Evolutionary conservation across 345 rosid genomes (phyloP), one percentile per base, ranked within the genome.

Genomic region (Atalantia buxifolia): DNA sequence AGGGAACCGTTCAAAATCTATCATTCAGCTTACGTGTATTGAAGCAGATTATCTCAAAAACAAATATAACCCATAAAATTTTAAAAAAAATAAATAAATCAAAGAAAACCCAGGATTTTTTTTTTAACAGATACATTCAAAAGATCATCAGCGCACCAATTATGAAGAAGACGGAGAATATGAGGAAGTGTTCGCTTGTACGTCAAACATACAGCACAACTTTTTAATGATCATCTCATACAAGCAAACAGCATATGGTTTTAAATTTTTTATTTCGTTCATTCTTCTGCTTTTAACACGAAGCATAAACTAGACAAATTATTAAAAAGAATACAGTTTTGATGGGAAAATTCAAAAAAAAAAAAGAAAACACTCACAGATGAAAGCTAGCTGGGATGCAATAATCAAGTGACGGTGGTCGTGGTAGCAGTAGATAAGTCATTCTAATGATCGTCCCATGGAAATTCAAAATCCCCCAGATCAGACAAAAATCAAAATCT

Each of bases 401-500:
- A 56, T 77, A 82, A 79, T 72, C 79, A 27, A 78, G 76, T 50
- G 27, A 22, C 25, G 22, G 66, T 50, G 78, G 76, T 57, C 24
- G 50, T 25, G 19, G 55, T 50, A 19, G 74, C 0, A 53, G 57
- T 40, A 61, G 74, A 78, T 24, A 76, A 77, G 24, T 86, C 90
- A 87, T 88, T 77, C 77, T 80, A 85, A 71, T 74, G 83, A 85
- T 66, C 77, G 53, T 65, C 78, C 85, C 82, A 84, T 86, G 53
- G 4, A 73, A 65, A 66, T 40, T 40, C 25, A 68, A 74, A 53
- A 18, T 53, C n/a, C 28, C 66, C 67, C 79, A 63, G 78, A 80
- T 73, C 83, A 40, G 40, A 57, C 5, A 50, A 59, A 78, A 56
- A n/a, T 28, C 24, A 67, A 24, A 62, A 63, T 60, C 45, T 60